A percentile compares a stretch with the other conserved stretches of the same genome.
Evolutionary conservation across 768 basidiomycete genomes (phyloP).

Genomic region (Chalciporus piperatus): DNA sequence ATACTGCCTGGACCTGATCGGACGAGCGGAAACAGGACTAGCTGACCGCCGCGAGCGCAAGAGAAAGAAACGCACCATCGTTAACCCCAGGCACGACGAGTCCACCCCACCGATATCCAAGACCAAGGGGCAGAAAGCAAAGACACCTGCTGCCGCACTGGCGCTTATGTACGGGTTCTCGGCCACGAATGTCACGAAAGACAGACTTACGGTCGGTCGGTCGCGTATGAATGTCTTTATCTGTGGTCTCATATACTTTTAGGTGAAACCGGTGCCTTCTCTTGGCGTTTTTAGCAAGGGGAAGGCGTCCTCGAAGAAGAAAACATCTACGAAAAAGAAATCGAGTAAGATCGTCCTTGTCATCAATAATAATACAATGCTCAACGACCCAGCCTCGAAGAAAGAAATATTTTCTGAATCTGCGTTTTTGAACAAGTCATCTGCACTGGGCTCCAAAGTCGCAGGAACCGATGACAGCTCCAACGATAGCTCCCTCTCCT

Average conservation of each 20-base stretch:
- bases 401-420: slow-evolving; percentile 44
- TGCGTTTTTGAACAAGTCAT: slow-evolving; percentile 39
- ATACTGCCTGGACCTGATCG: not conserved
- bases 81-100: slow-evolving; percentile 28
- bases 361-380: not conserved
- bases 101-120: slow-evolving; percentile 12
- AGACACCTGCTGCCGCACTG: slow-evolving; percentile 27
- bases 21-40: slow-evolving; percentile 43
- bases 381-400: slow-evolving; percentile 12
- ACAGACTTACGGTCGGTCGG: slow-evolving; percentile 37
- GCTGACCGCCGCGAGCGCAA: slow-evolving; percentile 64
- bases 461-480: slow-evolving; percentile 5
- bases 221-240: not conserved
- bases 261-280: slow-evolving; percentile 30
- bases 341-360: slow-evolving; percentile 10
- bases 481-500: slow-evolving; percentile 12
- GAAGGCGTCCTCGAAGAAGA: slow-evolving; percentile 31
- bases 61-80: slow-evolving; percentile 54
- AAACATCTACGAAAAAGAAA: slow-evolving; percentile 7
- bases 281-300: slow-evolving; percentile 39
- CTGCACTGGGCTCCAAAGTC: slow-evolving; percentile 5
- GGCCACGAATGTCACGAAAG: slow-evolving; percentile 36
- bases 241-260: slow-evolving; percentile 1
- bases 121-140: slow-evolving; percentile 15
- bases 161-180: slow-evolving; percentile 38